phyloP scores from a whole-genome alignment of 768 basidiomycete species.

The Strobilomyces confusus region DNA sequence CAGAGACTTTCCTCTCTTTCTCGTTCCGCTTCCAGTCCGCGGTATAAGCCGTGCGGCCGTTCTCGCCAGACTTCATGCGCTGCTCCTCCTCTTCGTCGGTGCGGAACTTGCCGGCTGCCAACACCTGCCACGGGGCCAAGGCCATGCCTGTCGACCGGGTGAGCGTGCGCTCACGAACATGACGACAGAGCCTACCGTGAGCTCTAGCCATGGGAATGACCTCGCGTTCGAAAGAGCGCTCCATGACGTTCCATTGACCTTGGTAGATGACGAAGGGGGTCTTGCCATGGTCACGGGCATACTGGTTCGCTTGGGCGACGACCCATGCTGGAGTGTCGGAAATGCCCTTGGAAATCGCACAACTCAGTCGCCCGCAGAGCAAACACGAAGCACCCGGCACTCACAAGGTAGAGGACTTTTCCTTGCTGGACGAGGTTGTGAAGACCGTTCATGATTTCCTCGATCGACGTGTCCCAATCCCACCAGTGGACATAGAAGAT shows the following conservation, averaged over 20 bases:
- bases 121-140: conserved; percentile 38
- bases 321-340: conserved; percentile 39
- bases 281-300: conserved; percentile 39
- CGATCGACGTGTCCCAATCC: conserved; percentile 44
- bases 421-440: conserved; percentile 41
- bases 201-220: conserved; percentile 36
- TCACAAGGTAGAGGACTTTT: conserved; percentile 40
- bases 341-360: conserved; percentile 16
- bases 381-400: not conserved
- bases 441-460: conserved; percentile 44
- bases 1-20: conserved; percentile 30
- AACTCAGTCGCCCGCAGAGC: not conserved
- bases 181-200: conserved; percentile 10
- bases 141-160: conserved; percentile 23
- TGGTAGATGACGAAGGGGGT: conserved; percentile 46
- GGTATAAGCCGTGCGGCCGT: conserved; percentile 30
- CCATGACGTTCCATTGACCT: conserved; percentile 33
- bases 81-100: conserved; percentile 31
- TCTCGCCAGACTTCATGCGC: conserved; percentile 30
- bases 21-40: conserved; percentile 34
- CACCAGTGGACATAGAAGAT: conserved; percentile 53
- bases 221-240: conserved; percentile 42
- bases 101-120: conserved; percentile 29
- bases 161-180: not conserved
- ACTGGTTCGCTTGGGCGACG: conserved; percentile 39